Evolutionary conservation across 208 protist species (phyloP), one percentile per base, ranked within the genome.

Genomic region (Acanthamoeba rhysodes): DNA sequence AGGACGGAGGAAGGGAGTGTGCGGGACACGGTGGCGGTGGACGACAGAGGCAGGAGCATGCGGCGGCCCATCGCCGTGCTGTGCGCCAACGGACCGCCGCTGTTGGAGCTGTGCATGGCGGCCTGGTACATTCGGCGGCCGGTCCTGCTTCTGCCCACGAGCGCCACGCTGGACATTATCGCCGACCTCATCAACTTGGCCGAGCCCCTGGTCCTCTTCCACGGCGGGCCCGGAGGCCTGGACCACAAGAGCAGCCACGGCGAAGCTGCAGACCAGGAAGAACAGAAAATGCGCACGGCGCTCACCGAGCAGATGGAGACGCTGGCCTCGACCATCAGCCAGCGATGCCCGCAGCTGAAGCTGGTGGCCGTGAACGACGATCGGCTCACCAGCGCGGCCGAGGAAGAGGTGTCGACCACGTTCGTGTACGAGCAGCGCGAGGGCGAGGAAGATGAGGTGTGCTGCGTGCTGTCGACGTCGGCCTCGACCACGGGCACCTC

Each of bases 401-500:
- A 68, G 5, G n/a, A 29, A 0, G 76, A 85, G 29, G 24, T 2
- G 20, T 57, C 24, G 37, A 37, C 76, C 4, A 18, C 32, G 14
- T 93, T 93, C 18, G 10, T 20, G 9, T 93, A 93, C 29, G 41
- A 14, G 32, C 87, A 53, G 34, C 18, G n/a, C 14, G 55, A 22
- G 8, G 41, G 64, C 16, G 87, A 93, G 72, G 87, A 53, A 55
- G 59, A 93, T 2, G 87, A 93, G 57, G 64, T 74, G 62, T 93
- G 87, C 59, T 66, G 50, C 57, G 45, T 93, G 45, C 57, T 93
- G 37, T 93, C 87, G 62, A 93, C 87, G 10, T 93, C 87, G 18
- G 87, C 87, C 16, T 93, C 87, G 34, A 93, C 87, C 18, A 93
- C 87, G 12, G 87, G 87, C 87, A 93, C 87, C 14, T 93, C 87